Conservation (phyloP, 805 yeast genomes). For the Clavispora phyllophila region DNA sequence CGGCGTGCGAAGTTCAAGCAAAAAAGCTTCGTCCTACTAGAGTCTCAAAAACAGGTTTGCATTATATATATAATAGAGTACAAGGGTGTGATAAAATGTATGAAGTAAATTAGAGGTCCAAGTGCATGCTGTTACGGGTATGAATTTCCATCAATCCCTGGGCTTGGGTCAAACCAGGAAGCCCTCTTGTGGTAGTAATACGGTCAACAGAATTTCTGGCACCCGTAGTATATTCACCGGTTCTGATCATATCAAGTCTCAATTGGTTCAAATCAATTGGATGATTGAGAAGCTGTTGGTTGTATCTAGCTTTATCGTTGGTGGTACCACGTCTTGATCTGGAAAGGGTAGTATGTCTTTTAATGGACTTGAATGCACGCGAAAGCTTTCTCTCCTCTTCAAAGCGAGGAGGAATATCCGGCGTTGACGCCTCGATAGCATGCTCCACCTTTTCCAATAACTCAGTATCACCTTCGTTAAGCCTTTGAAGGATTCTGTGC, state of each 20-base stretch:
- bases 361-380: slow-evolving; percentile 30
- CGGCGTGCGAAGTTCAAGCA: not conserved
- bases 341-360: slow-evolving; percentile 23
- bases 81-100: not conserved
- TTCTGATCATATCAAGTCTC: slow-evolving; percentile 33
- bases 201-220: slow-evolving; percentile 34
- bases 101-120: slow-evolving; percentile 15
- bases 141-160: slow-evolving; percentile 42
- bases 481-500: slow-evolving; percentile 27
- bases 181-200: slow-evolving; percentile 40
- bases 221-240: slow-evolving; percentile 31
- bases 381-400: slow-evolving; percentile 12
- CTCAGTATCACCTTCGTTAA: slow-evolving; percentile 31
- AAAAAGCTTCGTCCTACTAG: not conserved
- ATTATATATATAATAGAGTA: not conserved
- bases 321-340: slow-evolving; percentile 19
- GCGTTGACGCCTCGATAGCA: slow-evolving; percentile 15
- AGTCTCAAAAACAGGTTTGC: not conserved
- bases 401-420: not conserved
- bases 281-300: slow-evolving; percentile 23
- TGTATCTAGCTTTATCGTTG: slow-evolving; percentile 16
- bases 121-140: slow-evolving; percentile 34
- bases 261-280: slow-evolving; percentile 31
- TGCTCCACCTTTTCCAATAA: slow-evolving; percentile 30
- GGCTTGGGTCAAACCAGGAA: slow-evolving; percentile 48